Percentiles rank a stretch among this genome's conserved stretches.
These are phyloP conservation scores for Magnaporthiopsis incrustans DNA, from an alignment of 2,329 filamentous ascomycete genomes.

Conservation along the genomic window DNA sequence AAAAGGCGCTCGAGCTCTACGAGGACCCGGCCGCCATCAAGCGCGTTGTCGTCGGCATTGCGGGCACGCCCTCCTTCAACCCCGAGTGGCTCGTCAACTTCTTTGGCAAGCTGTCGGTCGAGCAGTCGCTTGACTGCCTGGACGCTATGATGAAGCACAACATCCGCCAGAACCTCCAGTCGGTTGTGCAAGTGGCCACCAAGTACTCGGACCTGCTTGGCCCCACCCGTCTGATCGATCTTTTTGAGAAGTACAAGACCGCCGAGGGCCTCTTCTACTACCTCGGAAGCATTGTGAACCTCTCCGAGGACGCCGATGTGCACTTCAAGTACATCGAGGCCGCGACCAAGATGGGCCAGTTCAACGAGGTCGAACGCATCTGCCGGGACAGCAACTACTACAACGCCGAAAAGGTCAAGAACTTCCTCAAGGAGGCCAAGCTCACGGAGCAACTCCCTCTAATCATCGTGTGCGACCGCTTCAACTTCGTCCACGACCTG, in stretches of 20 bases:
- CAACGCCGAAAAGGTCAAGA: conserved; percentile 95
- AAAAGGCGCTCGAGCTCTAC: conserved; percentile 88
- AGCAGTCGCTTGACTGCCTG: conserved; percentile 87
- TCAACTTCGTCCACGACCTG: conserved; percentile 96
- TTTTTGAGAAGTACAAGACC: conserved; percentile 97
- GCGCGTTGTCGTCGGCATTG: conserved; percentile 77
- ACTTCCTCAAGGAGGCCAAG: conserved; percentile 95
- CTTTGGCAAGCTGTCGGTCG: conserved; percentile 90
- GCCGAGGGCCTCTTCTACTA: conserved; percentile 97
- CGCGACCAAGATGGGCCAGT: conserved; percentile 85
- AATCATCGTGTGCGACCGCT: conserved; percentile 98
- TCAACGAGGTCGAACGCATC: conserved; percentile 94
- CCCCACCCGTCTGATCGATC: conserved; percentile 76
- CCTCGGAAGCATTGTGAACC: conserved; percentile 93
- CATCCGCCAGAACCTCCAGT: conserved; percentile 92
- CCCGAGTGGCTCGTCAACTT: conserved; percentile 87
- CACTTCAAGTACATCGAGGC: conserved; percentile 99
- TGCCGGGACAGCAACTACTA: conserved; percentile 88
- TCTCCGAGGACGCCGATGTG: conserved; percentile 90
- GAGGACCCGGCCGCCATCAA: conserved; percentile 86
- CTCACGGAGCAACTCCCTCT: conserved; percentile 88
- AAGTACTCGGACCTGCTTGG: conserved; percentile 97
- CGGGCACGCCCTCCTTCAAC: conserved; percentile 75
- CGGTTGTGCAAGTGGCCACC: conserved; percentile 90
- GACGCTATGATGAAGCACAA: conserved; percentile 96